Base-by-base conservation (phyloP, 2,329 filamentous ascomycete species). In the Calycina herbarum region DNA sequence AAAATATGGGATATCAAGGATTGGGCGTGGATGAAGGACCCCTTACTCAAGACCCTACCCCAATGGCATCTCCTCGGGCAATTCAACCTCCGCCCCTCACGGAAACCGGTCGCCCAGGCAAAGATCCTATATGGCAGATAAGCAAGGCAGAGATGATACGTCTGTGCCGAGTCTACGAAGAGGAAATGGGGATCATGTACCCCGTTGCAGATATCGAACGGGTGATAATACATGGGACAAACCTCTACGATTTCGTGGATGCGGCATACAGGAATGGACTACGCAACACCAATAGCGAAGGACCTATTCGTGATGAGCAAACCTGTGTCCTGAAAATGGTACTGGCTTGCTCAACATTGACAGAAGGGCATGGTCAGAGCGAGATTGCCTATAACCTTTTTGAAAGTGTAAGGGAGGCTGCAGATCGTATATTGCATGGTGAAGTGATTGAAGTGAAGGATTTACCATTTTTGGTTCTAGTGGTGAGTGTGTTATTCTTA, bases 121-220 rank as follows among this genome's bases (percentile, higher is more conserved):
- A 89, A 73, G 94, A 97, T 74, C 93, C 93, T 0, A 85, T 98
- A 33, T 94, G 93, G 86, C 83, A 88, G 7, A 85, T 96, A 59
- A 85, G 86, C 63, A 89, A 89, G 73, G 87, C 93, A 42, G 93
- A 97, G 74, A 92, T 95, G 73, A 77, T 94, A 24, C 86, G 92
- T 1, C 79, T 97, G 15, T 92, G 92, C 70, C 83, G 86, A 15
- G 81, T 96, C 0, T 94, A 95, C 74, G 91, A 96, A 70, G 93
- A 97, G 72, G 94, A 97, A 76, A 89, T 96, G 73, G 92, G 92
- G 56, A 86, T 94, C 73, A 96, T 97, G 92, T 97, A 96, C 76
- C 94, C 94, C 0, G 86, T 97, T 3, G 77, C 96, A 58, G 86
- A 92, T 70, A 90, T 96, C 42, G 86, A 90, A 54, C 83, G 83